Percentiles rank a stretch among this genome's conserved stretches.
Conservation (phyloP, 306 rosid species). For the Rosa rugosa region DNA sequence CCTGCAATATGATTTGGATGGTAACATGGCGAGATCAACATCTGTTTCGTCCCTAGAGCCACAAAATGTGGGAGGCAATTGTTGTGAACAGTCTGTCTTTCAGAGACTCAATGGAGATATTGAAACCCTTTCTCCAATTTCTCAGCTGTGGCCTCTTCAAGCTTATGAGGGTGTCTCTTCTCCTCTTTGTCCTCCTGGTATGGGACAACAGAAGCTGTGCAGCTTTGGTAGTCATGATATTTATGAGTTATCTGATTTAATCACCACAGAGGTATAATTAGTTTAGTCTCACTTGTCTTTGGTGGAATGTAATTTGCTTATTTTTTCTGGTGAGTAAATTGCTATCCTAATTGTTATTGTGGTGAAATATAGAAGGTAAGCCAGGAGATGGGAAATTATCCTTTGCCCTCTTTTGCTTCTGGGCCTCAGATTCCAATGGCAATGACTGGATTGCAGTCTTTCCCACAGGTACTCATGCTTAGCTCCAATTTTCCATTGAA, state of each 20-base stretch:
- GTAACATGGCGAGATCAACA: constrained; percentile 7
- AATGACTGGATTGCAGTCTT: constrained; percentile 10
- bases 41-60: constrained; percentile 8
- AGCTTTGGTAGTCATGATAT: constrained; percentile 15
- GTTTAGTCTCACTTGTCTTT: not conserved
- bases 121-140: constrained; percentile 19
- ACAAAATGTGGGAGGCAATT: not conserved
- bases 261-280: constrained; percentile 18
- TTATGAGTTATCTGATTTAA: constrained; percentile 17
- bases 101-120: constrained; percentile 18
- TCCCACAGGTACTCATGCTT: constrained; percentile 14
- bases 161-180: constrained; percentile 25
- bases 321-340: not conserved
- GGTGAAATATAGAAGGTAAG: constrained; percentile 13
- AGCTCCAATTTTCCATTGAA: not conserved
- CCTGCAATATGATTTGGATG: constrained; percentile 15
- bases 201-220: constrained; percentile 12
- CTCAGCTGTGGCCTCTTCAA: constrained; percentile 23
- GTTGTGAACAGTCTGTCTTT: constrained; percentile 2
- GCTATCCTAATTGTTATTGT: not conserved
- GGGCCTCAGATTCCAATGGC: constrained; percentile 14
- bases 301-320: not conserved
- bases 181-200: constrained; percentile 19
- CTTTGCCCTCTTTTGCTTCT: constrained; percentile 18
- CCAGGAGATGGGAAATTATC: constrained; percentile 21